Conservation (phyloP, 1,284 basidiomycete genomes). For the Gymnopus androsaceus region DNA sequence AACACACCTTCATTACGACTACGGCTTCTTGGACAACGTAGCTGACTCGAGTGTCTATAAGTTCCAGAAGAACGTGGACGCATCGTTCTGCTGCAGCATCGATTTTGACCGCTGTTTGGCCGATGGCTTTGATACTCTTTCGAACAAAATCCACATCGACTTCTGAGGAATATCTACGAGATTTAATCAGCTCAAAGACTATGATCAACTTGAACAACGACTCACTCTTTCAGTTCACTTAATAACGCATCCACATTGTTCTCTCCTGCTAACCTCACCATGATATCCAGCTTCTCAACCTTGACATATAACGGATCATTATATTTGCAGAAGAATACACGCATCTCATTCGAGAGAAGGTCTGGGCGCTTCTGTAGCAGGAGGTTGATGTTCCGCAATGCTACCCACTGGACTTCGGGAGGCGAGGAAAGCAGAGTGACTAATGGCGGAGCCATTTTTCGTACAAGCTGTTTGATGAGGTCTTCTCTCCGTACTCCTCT, state of each 20-base stretch:
- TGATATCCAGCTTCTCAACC: constrained; percentile 97
- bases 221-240: constrained; percentile 93
- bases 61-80: constrained; percentile 88
- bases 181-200: not conserved
- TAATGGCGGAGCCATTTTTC: constrained; percentile 98
- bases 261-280: constrained; percentile 92
- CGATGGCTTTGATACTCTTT: constrained; percentile 92
- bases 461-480: constrained; percentile 82
- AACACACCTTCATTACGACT: constrained; percentile 91
- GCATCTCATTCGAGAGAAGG: constrained; percentile 92
- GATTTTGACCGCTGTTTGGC: constrained; percentile 95
- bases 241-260: constrained; percentile 93
- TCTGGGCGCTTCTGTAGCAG: constrained; percentile 92
- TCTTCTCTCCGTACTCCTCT: constrained; percentile 83
- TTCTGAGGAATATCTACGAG: constrained; percentile 87
- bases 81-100: constrained; percentile 92
- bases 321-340: constrained; percentile 99
- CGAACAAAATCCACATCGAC: constrained; percentile 99
- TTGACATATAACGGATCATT: constrained; percentile 99
- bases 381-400: constrained; percentile 94
- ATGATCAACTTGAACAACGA: constrained; percentile 12
- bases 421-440: constrained; percentile 78
- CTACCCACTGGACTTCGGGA: constrained; percentile 94
- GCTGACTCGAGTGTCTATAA: constrained; percentile 91
- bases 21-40: constrained; percentile 99